Evolutionary conservation across 2,329 filamentous ascomycete species (phyloP), one percentile per base, ranked within the genome.

Genomic region (Phyllosticta paracitricarpa): DNA sequence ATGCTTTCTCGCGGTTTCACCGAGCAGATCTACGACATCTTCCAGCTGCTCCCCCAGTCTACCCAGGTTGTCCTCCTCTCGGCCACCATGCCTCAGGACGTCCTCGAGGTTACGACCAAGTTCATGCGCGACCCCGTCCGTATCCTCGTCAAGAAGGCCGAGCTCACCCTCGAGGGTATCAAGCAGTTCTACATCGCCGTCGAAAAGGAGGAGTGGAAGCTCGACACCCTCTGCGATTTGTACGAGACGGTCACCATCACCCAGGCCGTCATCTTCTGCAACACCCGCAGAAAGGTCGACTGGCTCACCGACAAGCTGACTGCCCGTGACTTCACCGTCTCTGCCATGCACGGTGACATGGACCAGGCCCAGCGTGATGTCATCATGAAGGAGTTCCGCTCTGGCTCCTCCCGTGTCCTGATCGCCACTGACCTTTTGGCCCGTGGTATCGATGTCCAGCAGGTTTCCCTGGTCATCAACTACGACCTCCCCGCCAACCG

Each of bases 351-450:
- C 84, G 94, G 94, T 77, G 94, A 99, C 76, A 99, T 99, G 94
- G 91, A 96, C 79, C 92, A 97, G 83, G 82, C 81, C 73, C 91
- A 97, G 84, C 92, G 94, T 86, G 94, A 97, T 79, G 84, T 96
- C 75, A 99, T 99, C 79, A 99, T 99, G 94, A 96, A 99, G 87
- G 94, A 99, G 83, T 99, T 99, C 89, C 91, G 94, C 73, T 96
- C 92, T 69, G 94, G 94, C 69, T 97, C 92, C 76, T 97, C 92
- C 67, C 92, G 94, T 88, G 94, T 99, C 69, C 84, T 99, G 74
- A 99, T 99, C 74, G 91, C 94, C 78, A 99, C 94, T 67, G 94
- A 99, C 76, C 85, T 99, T 66, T 84, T 97, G 77, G 94, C 94
- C 76, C 93, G 94, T 89, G 94, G 94, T 88, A 99, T 99, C 80